phyloP scores from a whole-genome alignment of 2,329 filamentous ascomycete genomes.

The Xylaria sp. region DNA sequence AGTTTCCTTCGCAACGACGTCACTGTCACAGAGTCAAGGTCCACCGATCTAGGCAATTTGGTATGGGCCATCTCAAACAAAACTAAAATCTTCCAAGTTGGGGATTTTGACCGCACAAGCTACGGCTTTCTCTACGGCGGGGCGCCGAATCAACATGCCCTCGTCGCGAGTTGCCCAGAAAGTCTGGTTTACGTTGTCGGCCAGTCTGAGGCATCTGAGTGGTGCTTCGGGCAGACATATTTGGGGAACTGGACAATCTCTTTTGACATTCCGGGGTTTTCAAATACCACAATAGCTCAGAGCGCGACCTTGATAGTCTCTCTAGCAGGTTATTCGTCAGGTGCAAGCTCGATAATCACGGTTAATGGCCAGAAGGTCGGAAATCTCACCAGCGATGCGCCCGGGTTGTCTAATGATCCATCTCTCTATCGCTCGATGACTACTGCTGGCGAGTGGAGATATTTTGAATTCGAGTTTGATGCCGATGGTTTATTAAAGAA shows the following conservation, averaged over 20 bases:
- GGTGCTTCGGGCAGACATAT: slow-evolving; percentile 55
- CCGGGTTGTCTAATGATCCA: slow-evolving; percentile 48
- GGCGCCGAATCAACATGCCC: slow-evolving; percentile 50
- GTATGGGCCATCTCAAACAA: slow-evolving; percentile 48
- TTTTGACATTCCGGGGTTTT: slow-evolving; percentile 31
- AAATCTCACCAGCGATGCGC: slow-evolving; percentile 46
- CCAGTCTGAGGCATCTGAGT: slow-evolving; percentile 46
- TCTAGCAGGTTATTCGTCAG: slow-evolving; percentile 52
- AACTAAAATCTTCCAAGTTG: slow-evolving; percentile 54
- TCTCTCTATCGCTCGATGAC: slow-evolving; percentile 55
- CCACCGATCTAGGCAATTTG: slow-evolving; percentile 46
- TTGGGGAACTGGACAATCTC: slow-evolving; percentile 45
- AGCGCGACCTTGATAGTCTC: slow-evolving; percentile 49
- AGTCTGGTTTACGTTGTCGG: slow-evolving; percentile 53
- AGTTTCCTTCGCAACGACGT: slow-evolving; percentile 50
- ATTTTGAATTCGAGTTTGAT: slow-evolving; percentile 47
- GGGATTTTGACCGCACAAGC: slow-evolving; percentile 53
- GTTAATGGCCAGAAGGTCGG: slow-evolving; percentile 48
- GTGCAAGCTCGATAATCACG: slow-evolving; percentile 47
- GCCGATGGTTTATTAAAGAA: slow-evolving; percentile 26
- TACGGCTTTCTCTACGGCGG: slow-evolving; percentile 52
- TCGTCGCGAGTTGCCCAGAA: slow-evolving; percentile 51
- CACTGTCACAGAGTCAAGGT: slow-evolving; percentile 42
- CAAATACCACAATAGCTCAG: slow-evolving; percentile 5
- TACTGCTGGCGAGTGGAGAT: slow-evolving; percentile 53